Base-by-base conservation (phyloP, 2,329 filamentous ascomycete species). In the Fusarium tjaetaba region DNA sequence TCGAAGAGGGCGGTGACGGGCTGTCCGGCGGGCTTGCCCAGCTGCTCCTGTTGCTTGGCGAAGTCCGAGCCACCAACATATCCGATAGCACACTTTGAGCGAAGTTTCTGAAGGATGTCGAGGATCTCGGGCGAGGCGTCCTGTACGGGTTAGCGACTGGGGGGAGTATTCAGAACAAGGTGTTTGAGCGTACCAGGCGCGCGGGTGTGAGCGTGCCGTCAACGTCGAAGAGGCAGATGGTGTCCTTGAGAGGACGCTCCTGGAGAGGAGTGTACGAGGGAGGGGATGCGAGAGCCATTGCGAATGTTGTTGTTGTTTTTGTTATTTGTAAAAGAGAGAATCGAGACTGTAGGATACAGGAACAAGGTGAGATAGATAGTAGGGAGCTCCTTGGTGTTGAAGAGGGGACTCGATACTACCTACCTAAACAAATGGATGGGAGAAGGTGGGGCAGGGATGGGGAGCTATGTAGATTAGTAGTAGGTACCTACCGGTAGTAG, bases 151-250 rank as follows among this genome's bases (percentile, higher is more conserved):
- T 22, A 70, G 63, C 34, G n/a, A 30, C 26, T 32, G 24, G 43
- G 24, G 22, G 51, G 28, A 28, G 36, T 11, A 24, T 48, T 39
- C 42, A 57, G 39, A 58, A n/a, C 52, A 43, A 38, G n/a, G 36
- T 64, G 51, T 32, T 69, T 61, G 38, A 36, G 45, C 14, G 82
- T 87, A 97, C 94, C 78, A 88, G 88, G 75, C 96, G 91, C 51
- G 96, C 92, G 46, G 91, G 93, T 22, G 95, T 96, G 77, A 99
- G 90, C 36, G 96, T 98, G 80, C 90, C 94, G 82, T 99, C 96
- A 69, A 99, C 96, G 84, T 99, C 96, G 84, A 99, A 99, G 73
- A 99, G 92, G 80, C 91, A 92, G 84, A 99, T 93, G 74, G 96
- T 98, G 88, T 96, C 94, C 86, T 95, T 94, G 83, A 98, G 86